Evolutionary conservation across 2,329 filamentous ascomycete species (phyloP).

Genomic region (Seiridium cupressi): DNA sequence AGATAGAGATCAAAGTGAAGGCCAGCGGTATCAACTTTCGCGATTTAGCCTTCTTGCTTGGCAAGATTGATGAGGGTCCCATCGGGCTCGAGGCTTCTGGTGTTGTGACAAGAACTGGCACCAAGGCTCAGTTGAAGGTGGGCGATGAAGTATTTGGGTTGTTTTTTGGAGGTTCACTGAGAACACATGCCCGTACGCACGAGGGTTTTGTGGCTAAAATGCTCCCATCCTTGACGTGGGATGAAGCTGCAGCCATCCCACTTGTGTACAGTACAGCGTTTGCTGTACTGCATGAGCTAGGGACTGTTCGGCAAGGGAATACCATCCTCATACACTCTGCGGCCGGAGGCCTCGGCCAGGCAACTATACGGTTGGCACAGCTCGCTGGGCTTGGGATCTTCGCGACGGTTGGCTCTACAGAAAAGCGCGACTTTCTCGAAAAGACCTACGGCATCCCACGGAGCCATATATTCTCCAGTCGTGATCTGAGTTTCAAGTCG

Average conservation of each 20-base stretch:
- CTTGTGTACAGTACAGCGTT: background rate
- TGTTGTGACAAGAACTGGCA: too few relatives aligned
- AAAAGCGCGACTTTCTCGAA: conserved; percentile 21
- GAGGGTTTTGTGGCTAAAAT: too few relatives aligned
- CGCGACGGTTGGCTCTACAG: conserved; percentile 20
- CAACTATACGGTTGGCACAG: background rate
- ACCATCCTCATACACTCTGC: background rate
- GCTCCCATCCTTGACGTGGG: too few relatives aligned
- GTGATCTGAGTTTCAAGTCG: conserved; percentile 18
- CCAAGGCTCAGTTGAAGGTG: too few relatives aligned
- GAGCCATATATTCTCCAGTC: conserved; percentile 22
- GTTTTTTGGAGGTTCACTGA: too few relatives aligned
- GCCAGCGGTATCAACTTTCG: too few relatives aligned
- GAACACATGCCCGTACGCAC: too few relatives aligned
- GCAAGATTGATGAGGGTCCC: too few relatives aligned
- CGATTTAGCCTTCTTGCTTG: too few relatives aligned
- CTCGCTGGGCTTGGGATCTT: conserved; percentile 17
- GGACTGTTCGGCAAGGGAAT: background rate
- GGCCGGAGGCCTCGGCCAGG: background rate
- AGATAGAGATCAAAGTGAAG: too few relatives aligned
- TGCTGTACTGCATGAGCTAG: background rate
- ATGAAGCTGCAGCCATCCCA: background rate
- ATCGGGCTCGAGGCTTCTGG: too few relatives aligned
- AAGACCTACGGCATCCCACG: conserved; percentile 19
- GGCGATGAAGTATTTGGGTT: too few relatives aligned